Evolutionary conservation across 139 green algal species (phyloP), one percentile per base, ranked within the genome.

Genomic region (Picochlorum sp.): DNA sequence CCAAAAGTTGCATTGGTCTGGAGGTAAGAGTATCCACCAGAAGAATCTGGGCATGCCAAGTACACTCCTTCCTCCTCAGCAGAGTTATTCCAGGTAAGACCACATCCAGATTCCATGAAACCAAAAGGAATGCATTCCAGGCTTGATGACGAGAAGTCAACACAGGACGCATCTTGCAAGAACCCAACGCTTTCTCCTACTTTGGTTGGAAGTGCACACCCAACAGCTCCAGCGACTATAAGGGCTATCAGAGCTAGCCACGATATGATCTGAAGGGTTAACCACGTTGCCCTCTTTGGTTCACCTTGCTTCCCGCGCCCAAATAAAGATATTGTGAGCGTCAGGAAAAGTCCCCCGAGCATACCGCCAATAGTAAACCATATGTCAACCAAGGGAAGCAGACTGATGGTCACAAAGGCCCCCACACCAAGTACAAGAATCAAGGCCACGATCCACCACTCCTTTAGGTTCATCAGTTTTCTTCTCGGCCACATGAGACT

Each of bases 351-450:
- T 8, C 66, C 66, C 22, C 56, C 30, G 16, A 69, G 25, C 25
- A 65, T 29, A 14, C 29, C 67, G 1, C 39, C 45, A 7, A 24
- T 33, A 6, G 28, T 30, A 55, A 59, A 64, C 60, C 59, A 74
- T 0, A 58, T 35, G 49, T 74, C 57, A 5, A 78, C 31, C 16
- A 79, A 33, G 4, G 72, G 72, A 10, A 78, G 32, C 32, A 79
- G 41, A 50, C 47, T 57, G 7, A 65, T 5, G 2, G 52, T 31
- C 7, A 69, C 32, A 24, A 78, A 56, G 8, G 61, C 39, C 16
- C 25, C 69, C 1, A 68, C 49, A 9, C 57, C 20, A 3, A 74
- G 3, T 7, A 57, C 10, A 12, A 79, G 57, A 39, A 73, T 25
- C 24, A 63, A 22, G 3, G 33, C 29, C 9, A 57, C 32, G 14